Base-by-base conservation (phyloP, 371 early-diverging fungal genomes). In the Circinella umbellata region DNA sequence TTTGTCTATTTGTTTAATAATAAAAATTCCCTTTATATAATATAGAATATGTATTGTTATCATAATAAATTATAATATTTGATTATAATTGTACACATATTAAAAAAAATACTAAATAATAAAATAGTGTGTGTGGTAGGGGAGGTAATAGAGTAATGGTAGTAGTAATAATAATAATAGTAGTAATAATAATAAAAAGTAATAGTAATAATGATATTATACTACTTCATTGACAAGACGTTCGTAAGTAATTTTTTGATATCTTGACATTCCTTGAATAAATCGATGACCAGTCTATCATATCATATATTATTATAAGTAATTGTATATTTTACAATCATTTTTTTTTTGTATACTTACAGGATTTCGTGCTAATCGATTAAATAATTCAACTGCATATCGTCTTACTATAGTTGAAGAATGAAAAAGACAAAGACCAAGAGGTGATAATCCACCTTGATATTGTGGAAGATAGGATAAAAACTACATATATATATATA, bases 351-450 rank as follows among this genome's bases (percentile, higher is more conserved):
- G 27, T 27, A 27, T 27, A 27, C 27, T 78, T 86, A 91, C 87
- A 8, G 88, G 88, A 74, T 93, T 89, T 36, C 85, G 72, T 61
- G 88, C 82, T 62, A 93, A 73, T 49, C 89, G 80, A 38, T 88
- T 86, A 17, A 94, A 89, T 17, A 94, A 78, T 35, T 89, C 85
- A 20, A 91, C 85, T 0, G 93, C 87, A 65, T 89, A 85, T 17
- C 74, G 74, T 38, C 93, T 78, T 14, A 93, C 88, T 11, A 70
- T 78, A 1, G 80, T 76, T 14, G 89, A 80, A 2, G 92, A 91
- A 69, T 94, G 94, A 75, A 92, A 94, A 46, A 96, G 81, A 3
- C 96, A 95, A 27, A 88, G 79, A 11, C 92, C 94, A 10, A 97
- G 67, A n/a, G 93, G 92, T 51, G 88, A 83, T 51, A 96, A 75